Conservation (phyloP, 2,329 filamentous ascomycete genomes). For the Metarhizium anisopliae region DNA sequence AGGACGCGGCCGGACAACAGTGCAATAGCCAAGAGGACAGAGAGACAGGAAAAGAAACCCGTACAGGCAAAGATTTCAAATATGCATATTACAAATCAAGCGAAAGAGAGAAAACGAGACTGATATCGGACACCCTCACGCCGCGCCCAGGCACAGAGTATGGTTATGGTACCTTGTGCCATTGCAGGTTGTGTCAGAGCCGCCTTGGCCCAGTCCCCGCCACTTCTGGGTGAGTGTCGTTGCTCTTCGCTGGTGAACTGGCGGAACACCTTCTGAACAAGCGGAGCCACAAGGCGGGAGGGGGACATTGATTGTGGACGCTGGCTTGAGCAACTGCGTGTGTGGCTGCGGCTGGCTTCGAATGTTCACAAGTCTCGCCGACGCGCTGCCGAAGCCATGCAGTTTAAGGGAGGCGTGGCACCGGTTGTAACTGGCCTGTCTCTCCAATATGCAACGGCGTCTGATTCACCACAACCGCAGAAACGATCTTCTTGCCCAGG, state of each 20-base stretch:
- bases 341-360: conserved; percentile 1
- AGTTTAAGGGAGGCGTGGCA: not conserved
- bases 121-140: not conserved
- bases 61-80: not conserved
- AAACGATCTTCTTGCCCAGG: not conserved
- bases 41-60: not conserved
- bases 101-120: not conserved
- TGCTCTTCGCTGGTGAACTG: conserved; percentile 3
- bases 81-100: not conserved
- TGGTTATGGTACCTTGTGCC: not conserved
- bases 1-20: not conserved
- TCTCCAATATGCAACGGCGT: not conserved
- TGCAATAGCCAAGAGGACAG: not conserved
- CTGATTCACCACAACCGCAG: not conserved
- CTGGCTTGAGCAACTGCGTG: not conserved
- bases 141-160: not conserved
- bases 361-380: conserved; percentile 6
- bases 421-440: not conserved
- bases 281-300: not conserved
- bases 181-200: not conserved
- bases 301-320: not conserved
- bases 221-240: conserved; percentile 3
- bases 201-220: not conserved
- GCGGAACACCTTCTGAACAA: not conserved
- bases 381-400: conserved; percentile 7